A percentile compares a stretch with the other conserved stretches of the same genome.
Conservation (phyloP, 148 eudicot species). For the Camellia japonica region DNA sequence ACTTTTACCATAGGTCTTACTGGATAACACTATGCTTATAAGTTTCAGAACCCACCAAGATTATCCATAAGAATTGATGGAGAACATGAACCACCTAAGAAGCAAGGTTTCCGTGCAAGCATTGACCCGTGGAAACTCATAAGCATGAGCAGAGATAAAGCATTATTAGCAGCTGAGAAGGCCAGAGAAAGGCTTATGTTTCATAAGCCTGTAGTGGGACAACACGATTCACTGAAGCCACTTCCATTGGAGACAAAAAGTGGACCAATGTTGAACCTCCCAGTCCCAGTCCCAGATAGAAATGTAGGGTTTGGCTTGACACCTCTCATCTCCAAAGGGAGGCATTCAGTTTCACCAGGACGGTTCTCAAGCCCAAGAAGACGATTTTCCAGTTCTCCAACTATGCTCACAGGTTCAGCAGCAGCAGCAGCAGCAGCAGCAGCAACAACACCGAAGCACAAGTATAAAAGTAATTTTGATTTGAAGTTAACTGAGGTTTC, state of each 20-base stretch:
- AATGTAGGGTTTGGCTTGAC: slow-evolving; percentile 27
- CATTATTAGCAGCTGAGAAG: slow-evolving; percentile 62
- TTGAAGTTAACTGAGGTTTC: slow-evolving; percentile 78
- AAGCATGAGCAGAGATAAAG: slow-evolving; percentile 72
- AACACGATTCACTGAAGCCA: slow-evolving; percentile 48
- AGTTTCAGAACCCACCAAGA: slow-evolving; percentile 50
- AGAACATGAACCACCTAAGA: slow-evolving; percentile 47
- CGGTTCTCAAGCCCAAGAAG: slow-evolving; percentile 81
- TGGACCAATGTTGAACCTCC: slow-evolving; percentile 44
- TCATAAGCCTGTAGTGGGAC: slow-evolving; percentile 36
- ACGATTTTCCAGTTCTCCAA: slow-evolving; percentile 70
- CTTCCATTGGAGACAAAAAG: slow-evolving; percentile 75
- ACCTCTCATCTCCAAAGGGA: slow-evolving; percentile 34
- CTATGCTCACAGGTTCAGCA: slow-evolving; percentile 16
- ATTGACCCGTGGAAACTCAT: slow-evolving; percentile 91
- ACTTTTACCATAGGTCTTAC: background rate
- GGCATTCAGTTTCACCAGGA: slow-evolving; percentile 45
- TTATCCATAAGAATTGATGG: slow-evolving; percentile 67
- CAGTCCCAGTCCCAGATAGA: slow-evolving; percentile 16
- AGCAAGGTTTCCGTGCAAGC: slow-evolving; percentile 65
- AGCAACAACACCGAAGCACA: slow-evolving; percentile 39
- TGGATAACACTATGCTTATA: background rate
- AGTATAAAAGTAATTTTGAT: slow-evolving; percentile 63
- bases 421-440: background rate
- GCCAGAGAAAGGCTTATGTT: slow-evolving; percentile 62